These are phyloP conservation scores for Aspergillus hancockii DNA, from an alignment of 495 filamentous ascomycete species.

Conservation along the genomic window DNA sequence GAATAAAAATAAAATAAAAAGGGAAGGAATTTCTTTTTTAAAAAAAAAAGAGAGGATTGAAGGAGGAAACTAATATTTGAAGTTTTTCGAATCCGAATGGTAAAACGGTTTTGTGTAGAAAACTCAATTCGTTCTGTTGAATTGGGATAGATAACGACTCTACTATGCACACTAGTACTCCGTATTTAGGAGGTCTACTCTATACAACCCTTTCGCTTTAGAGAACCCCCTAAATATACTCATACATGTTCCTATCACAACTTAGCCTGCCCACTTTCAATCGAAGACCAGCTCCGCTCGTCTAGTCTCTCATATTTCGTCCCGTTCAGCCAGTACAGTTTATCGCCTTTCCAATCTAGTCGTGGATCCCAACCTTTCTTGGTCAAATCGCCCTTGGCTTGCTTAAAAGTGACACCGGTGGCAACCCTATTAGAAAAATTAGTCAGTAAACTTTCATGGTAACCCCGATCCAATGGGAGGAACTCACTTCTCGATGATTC, in stretches of 20 bases:
- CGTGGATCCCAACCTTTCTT: conserved; percentile 49
- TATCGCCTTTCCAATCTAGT: conserved; percentile 38
- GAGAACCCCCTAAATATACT: neutral
- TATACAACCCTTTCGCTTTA: neutral
- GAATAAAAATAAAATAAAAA: too few species aligned
- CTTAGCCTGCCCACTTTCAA: conserved; percentile 49
- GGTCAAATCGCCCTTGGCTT: conserved; percentile 48
- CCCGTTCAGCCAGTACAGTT: conserved; percentile 50
- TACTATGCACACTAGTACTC: neutral
- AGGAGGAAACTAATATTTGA: too few species aligned
- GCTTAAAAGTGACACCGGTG: conserved; percentile 54
- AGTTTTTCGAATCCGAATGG: too few species aligned
- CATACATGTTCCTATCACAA: conserved; percentile 27
- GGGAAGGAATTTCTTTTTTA: too few species aligned
- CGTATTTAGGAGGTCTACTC: neutral
- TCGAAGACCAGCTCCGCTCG: conserved; percentile 40
- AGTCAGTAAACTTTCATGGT: neutral
- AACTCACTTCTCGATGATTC: conserved; percentile 52
- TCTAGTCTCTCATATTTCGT: conserved; percentile 43
- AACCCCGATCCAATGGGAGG: neutral
- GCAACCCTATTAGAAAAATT: conserved; percentile 35
- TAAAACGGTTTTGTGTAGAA: too few species aligned
- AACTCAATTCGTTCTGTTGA: too few species aligned
- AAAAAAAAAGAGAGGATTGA: too few species aligned
- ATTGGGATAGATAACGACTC: too few species aligned